These are phyloP conservation scores for Candida pseudofarinosa DNA, from an alignment of 805 yeast genomes.

Conservation along the genomic window DNA sequence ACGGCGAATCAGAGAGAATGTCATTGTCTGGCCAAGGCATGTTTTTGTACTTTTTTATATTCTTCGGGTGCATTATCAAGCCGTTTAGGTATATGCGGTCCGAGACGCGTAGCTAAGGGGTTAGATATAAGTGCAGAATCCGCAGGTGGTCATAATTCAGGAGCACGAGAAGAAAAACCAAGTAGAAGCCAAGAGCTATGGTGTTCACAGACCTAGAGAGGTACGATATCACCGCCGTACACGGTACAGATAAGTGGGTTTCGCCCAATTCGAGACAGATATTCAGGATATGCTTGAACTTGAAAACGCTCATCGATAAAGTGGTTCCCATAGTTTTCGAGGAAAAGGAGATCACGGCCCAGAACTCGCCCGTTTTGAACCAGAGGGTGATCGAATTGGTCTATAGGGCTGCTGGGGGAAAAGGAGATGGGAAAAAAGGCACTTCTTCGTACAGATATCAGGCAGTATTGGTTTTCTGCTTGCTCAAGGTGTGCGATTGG, in stretches of 20 bases:
- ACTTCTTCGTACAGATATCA: slow-evolving; percentile 60
- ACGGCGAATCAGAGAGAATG: background rate
- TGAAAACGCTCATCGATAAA: slow-evolving; percentile 69
- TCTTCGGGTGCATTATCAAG: background rate
- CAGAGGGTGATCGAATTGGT: slow-evolving; percentile 56
- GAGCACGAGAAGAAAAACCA: too few species aligned
- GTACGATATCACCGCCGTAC: background rate
- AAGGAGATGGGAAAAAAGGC: slow-evolving; percentile 53
- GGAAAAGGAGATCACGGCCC: slow-evolving; percentile 44
- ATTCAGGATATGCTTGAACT: slow-evolving; percentile 64
- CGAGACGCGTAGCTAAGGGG: background rate
- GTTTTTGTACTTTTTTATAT: too few species aligned
- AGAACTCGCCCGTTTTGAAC: slow-evolving; percentile 59
- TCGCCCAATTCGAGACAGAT: slow-evolving; percentile 66
- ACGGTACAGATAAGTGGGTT: slow-evolving; percentile 13
- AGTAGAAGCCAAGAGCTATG: background rate
- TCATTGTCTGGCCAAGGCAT: background rate
- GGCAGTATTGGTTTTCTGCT: slow-evolving; percentile 63
- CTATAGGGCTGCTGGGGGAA: slow-evolving; percentile 76
- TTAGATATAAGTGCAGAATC: too few species aligned
- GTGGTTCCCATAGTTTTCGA: slow-evolving; percentile 65
- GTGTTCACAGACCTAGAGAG: background rate
- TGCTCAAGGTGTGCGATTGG: slow-evolving; percentile 78
- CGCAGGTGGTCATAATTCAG: too few species aligned
- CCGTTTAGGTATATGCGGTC: background rate